Percentiles rank a stretch among this genome's conserved stretches.
These are phyloP conservation scores for Saccharomycopsis fibuligera DNA, from an alignment of 805 yeast genomes.

Conservation along the genomic window DNA sequence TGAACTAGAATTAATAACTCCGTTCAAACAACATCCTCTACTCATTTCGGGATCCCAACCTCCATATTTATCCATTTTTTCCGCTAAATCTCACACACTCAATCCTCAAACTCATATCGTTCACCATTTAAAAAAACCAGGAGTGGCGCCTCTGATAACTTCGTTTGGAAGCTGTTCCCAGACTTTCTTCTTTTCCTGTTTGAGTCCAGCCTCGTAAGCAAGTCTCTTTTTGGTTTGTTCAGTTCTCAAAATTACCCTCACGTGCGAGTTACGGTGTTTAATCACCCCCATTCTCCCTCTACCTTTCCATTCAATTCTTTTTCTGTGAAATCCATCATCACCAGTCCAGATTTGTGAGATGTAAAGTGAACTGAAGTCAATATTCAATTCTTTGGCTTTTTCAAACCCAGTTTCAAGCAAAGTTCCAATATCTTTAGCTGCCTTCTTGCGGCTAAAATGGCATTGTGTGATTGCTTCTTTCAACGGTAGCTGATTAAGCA, in stretches of 20 bases:
- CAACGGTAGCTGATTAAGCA: slow-evolving; percentile 64
- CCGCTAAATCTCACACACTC: not conserved
- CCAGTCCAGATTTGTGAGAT: slow-evolving; percentile 87
- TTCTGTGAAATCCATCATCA: slow-evolving; percentile 70
- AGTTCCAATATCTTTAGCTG: slow-evolving; percentile 73
- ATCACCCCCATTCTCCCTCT: slow-evolving; percentile 85
- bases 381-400: slow-evolving; percentile 56
- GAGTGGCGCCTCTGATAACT: slow-evolving; percentile 41
- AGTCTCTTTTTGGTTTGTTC: slow-evolving; percentile 56
- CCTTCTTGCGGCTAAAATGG: slow-evolving; percentile 76
- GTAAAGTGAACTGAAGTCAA: slow-evolving; percentile 56
- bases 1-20: not conserved
- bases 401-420: slow-evolving; percentile 65
- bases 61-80: not conserved
- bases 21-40: not conserved
- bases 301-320: slow-evolving; percentile 75
- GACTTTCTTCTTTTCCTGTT: slow-evolving; percentile 45
- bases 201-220: slow-evolving; percentile 50
- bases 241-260: slow-evolving; percentile 69
- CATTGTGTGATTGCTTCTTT: slow-evolving; percentile 84
- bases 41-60: not conserved
- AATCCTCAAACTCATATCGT: not conserved
- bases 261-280: slow-evolving; percentile 71
- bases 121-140: slow-evolving; percentile 55
- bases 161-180: slow-evolving; percentile 40